Evolutionary conservation across 2,329 filamentous ascomycete species (phyloP).

Genomic region (Neofusicoccum parvum): DNA sequence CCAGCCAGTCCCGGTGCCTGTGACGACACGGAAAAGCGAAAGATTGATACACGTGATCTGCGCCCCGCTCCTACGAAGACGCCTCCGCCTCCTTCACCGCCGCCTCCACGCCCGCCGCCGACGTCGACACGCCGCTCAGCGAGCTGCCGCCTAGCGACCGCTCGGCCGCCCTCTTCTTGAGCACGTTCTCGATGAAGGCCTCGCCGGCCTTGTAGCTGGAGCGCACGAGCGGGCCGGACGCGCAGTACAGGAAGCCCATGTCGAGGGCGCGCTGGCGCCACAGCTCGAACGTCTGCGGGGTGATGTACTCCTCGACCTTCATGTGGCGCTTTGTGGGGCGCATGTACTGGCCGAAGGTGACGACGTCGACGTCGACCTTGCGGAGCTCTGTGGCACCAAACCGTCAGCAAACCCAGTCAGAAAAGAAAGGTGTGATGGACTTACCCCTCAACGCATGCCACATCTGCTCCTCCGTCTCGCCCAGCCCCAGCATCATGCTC

Average conservation of each 20-base stretch:
- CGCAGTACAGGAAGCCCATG: slow-evolving; percentile 96
- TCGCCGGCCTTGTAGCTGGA: slow-evolving; percentile 98
- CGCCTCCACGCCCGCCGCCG: neutral
- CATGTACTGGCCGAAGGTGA: slow-evolving; percentile 99
- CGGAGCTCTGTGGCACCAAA: slow-evolving; percentile 64
- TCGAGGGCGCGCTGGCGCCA: slow-evolving; percentile 90
- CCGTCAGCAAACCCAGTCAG: neutral
- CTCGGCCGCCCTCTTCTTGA: slow-evolving; percentile 71
- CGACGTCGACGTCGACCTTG: slow-evolving; percentile 81
- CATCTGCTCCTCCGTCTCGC: slow-evolving; percentile 86
- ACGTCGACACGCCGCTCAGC: neutral
- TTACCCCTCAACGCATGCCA: slow-evolving; percentile 73
- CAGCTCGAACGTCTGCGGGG: slow-evolving; percentile 85
- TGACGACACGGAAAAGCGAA: neutral
- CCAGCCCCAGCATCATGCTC: slow-evolving; percentile 92
- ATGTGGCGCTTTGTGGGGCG: slow-evolving; percentile 97
- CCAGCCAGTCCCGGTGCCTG: neutral
- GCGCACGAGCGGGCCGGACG: slow-evolving; percentile 86
- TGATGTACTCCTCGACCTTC: slow-evolving; percentile 93
- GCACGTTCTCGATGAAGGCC: slow-evolving; percentile 97
- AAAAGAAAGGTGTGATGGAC: slow-evolving; percentile 23
- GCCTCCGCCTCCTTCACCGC: neutral
- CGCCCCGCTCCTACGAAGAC: too few relatives aligned
- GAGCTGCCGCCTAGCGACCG: slow-evolving; percentile 21
- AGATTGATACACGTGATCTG: neutral